Evolutionary conservation across 805 yeast genomes (phyloP).

Genomic region (Candida hungchunana): DNA sequence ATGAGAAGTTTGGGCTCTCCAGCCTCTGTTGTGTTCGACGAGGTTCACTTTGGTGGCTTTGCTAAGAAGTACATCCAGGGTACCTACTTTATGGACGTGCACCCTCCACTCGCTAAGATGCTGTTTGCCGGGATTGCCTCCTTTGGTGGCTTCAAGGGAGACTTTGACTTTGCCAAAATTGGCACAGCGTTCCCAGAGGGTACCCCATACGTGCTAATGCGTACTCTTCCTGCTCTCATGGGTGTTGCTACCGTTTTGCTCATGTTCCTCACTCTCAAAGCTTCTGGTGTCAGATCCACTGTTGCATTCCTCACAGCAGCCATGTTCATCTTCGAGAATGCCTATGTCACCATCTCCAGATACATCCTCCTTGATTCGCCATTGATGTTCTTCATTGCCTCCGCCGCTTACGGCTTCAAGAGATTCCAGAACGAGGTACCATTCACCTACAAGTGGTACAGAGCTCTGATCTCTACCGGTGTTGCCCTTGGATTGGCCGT

Average conservation of each 20-base stretch:
- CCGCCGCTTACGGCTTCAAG: constrained; percentile 59
- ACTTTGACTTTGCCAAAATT: constrained; percentile 60
- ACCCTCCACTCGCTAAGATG: constrained; percentile 79
- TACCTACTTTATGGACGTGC: constrained; percentile 64
- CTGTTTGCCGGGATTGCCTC: constrained; percentile 66
- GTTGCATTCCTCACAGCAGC: constrained; percentile 55
- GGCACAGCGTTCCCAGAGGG: constrained; percentile 57
- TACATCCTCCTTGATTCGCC: constrained; percentile 76
- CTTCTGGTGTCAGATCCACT: constrained; percentile 67
- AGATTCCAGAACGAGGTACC: constrained; percentile 64
- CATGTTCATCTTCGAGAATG: constrained; percentile 60
- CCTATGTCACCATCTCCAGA: constrained; percentile 66
- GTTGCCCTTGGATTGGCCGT: constrained; percentile 69
- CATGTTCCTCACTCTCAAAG: constrained; percentile 62
- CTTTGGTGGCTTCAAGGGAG: constrained; percentile 68
- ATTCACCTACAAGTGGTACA: constrained; percentile 53
- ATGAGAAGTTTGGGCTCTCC: constrained; percentile 61
- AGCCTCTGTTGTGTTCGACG: constrained; percentile 83
- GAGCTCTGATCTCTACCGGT: constrained; percentile 59
- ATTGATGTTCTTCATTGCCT: constrained; percentile 70
- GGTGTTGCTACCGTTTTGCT: constrained; percentile 67
- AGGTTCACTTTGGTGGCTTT: constrained; percentile 95
- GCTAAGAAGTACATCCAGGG: constrained; percentile 75
- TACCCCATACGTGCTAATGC: constrained; percentile 63
- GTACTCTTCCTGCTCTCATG: constrained; percentile 62